phyloP scores from a whole-genome alignment of 2,329 filamentous ascomycete species.

The Lasiodiplodia sp. region DNA sequence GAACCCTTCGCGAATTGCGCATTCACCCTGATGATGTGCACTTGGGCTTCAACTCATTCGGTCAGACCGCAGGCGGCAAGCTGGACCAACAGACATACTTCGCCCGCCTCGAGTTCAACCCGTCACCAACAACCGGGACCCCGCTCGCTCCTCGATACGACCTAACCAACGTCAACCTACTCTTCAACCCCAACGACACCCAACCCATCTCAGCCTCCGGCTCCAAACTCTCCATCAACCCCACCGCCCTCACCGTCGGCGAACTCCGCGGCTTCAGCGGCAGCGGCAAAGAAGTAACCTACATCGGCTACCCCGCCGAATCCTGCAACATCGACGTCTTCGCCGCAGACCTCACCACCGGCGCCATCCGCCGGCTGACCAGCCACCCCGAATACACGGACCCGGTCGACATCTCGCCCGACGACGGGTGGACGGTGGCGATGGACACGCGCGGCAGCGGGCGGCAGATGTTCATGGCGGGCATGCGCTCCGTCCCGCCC shows the following conservation, averaged over 20 bases:
- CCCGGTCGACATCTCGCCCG: slow-evolving; percentile 52
- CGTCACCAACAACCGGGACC: slow-evolving; percentile 40
- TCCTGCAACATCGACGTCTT: slow-evolving; percentile 57
- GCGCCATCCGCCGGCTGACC: slow-evolving; percentile 52
- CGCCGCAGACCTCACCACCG: slow-evolving; percentile 51
- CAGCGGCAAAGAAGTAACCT: slow-evolving; percentile 51
- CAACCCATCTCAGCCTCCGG: slow-evolving; percentile 38
- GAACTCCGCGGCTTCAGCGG: slow-evolving; percentile 57
- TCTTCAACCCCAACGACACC: slow-evolving; percentile 39
- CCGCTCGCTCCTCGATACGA: slow-evolving; percentile 48
- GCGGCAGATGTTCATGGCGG: slow-evolving; percentile 53
- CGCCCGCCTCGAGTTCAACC: slow-evolving; percentile 52
- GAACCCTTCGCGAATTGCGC: slow-evolving; percentile 52
- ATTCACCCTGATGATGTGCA: slow-evolving; percentile 56
- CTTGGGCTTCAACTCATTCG: slow-evolving; percentile 53
- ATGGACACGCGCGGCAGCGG: slow-evolving; percentile 54
- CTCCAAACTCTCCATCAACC: slow-evolving; percentile 41
- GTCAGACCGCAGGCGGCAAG: slow-evolving; percentile 33
- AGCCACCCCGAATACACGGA: slow-evolving; percentile 55
- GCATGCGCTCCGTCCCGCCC: slow-evolving; percentile 53
- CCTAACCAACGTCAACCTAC: slow-evolving; percentile 48
- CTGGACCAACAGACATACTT: slow-evolving; percentile 44
- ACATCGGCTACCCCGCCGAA: slow-evolving; percentile 51
- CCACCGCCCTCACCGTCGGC: slow-evolving; percentile 47
- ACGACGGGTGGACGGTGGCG: slow-evolving; percentile 53